These are phyloP conservation scores for Exidia glandulosa DNA, from an alignment of 768 basidiomycete genomes.

Conservation along the genomic window DNA sequence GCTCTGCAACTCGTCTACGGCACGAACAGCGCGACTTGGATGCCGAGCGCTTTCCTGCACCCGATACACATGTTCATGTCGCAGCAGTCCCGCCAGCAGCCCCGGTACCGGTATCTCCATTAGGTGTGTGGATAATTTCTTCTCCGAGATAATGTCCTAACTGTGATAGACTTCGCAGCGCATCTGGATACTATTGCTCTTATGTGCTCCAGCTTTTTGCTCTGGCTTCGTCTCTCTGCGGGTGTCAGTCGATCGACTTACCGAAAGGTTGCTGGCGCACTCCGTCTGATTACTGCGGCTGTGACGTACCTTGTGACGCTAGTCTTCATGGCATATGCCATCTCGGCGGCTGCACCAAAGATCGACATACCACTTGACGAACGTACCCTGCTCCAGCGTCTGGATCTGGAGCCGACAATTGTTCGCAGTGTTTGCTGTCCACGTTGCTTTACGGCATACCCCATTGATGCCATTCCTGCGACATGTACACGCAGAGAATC, in stretches of 20 bases:
- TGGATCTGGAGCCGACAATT: not conserved
- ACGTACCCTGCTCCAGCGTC: not conserved
- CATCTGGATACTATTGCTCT: no score
- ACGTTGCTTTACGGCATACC: not conserved
- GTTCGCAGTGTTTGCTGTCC: not conserved
- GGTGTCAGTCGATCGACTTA: not conserved
- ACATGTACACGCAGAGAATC: not conserved
- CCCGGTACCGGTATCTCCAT: no score
- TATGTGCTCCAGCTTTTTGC: not conserved
- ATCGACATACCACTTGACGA: not conserved
- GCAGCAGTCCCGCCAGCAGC: no score
- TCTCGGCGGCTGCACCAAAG: not conserved
- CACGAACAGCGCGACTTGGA: no score
- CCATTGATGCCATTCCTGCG: not conserved
- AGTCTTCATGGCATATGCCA: not conserved
- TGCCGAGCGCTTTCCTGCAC: no score
- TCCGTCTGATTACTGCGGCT: not conserved
- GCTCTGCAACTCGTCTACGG: no score
- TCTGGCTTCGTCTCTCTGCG: not conserved
- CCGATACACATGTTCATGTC: no score
- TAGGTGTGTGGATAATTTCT: no score
- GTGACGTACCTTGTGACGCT: not conserved
- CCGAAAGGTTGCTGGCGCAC: not conserved
- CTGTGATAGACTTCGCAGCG: no score
- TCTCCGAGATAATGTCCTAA: no score